Base-by-base conservation (phyloP, 306 rosid genomes). In the Comarum palustre region DNA sequence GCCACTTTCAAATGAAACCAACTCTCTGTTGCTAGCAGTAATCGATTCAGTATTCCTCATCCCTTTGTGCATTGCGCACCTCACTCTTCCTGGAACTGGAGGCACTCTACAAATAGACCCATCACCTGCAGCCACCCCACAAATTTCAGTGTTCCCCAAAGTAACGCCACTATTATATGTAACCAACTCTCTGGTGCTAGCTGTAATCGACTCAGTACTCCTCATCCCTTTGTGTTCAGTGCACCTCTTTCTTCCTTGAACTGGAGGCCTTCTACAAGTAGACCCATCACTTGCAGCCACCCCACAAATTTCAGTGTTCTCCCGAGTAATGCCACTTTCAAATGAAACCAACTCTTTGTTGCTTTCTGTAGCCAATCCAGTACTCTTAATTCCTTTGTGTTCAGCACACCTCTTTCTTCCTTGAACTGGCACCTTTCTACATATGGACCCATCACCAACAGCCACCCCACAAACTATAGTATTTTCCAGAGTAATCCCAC, bases 31-130 rank as follows among this genome's bases (percentile, higher is more conserved):
- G 55, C 61, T 27, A 9, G 39, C 74, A 29, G 59, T 51, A 52
- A 15, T 68, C 51, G 72, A 55, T 43, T 20, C 78, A 25, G 70
- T 73, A 72, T 70, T 62, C 82, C 75, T 88, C 95, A 83, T 85
- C 68, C 96, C 96, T 82, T 82, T 86, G 85, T 90, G 98, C 67
- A 82, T 85, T 48, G 75, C 77, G 79, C 98, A 93, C 84, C 97
- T 86, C 81, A 79, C 50, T 81, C 88, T 86, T 83, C 93, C 86
- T 67, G 72, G 84, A 52, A 60, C 87, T 25, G 98, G 96, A 52
- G 85, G 80, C 27, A 47, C 83, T 75, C 58, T 82, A 82, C 98
- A 93, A 42, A 83, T 25, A 14, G 81, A 82, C 20, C 86, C 97
- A 69, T 84, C 77, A 65, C 71, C 77, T 68, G 83, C 68, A 42